These are phyloP conservation scores for Geosmithia morbida DNA, from an alignment of 2,329 filamentous ascomycete species.

Conservation along the genomic window DNA sequence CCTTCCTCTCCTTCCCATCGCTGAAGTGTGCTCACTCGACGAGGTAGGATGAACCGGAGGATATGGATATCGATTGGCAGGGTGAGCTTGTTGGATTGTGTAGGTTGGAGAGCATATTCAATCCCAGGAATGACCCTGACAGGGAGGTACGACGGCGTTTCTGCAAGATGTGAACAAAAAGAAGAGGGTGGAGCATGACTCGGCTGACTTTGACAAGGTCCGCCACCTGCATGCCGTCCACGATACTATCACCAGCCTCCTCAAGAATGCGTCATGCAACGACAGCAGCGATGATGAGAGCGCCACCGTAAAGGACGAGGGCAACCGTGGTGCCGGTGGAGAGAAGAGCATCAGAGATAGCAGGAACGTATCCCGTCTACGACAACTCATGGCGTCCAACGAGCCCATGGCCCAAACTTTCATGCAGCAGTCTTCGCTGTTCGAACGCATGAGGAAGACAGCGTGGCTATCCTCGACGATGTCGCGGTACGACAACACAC, in stretches of 20 bases:
- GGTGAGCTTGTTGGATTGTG: constrained; percentile 27
- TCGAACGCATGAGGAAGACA: constrained; percentile 22
- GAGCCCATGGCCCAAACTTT: constrained; percentile 42
- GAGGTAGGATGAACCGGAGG: constrained; percentile 16
- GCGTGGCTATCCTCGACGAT: neutral
- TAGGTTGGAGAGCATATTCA: constrained; percentile 27
- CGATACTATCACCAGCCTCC: constrained; percentile 26
- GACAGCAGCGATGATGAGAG: constrained; percentile 11
- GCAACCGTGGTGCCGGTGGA: neutral
- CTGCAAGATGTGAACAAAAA: neutral
- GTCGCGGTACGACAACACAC: neutral
- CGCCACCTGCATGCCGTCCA: constrained; percentile 32
- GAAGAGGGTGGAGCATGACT: neutral
- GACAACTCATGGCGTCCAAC: constrained; percentile 23
- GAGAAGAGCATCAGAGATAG: no score
- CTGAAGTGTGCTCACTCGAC: neutral
- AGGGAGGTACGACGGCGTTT: constrained; percentile 21
- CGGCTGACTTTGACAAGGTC: constrained; percentile 3
- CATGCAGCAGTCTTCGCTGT: constrained; percentile 50
- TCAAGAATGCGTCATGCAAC: constrained; percentile 25
- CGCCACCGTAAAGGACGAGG: constrained; percentile 29
- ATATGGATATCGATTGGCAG: constrained; percentile 24
- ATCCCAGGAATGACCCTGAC: constrained; percentile 10
- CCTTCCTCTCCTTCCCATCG: neutral
- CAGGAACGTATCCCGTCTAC: constrained; percentile 15